phyloP scores from a whole-genome alignment of 306 rosid genomes.

The Cyclanthera cordifolia region DNA sequence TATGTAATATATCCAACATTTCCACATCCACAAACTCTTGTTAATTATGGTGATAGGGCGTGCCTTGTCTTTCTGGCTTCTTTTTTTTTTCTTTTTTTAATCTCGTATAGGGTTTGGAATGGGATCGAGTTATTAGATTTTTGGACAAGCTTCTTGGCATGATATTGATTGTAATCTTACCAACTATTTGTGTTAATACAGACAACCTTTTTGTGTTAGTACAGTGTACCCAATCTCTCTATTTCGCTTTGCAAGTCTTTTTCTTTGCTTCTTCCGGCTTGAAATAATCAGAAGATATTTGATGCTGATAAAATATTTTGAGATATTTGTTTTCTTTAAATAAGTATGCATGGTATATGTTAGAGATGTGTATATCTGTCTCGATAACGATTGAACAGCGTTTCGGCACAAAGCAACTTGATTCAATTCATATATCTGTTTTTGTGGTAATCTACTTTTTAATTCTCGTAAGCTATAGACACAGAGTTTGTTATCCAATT shows the following conservation, averaged over 20 bases:
- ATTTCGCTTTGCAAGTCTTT: background rate
- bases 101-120: too few species aligned
- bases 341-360: background rate
- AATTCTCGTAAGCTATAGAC: background rate
- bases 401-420: background rate
- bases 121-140: background rate
- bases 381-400: background rate
- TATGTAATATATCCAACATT: background rate
- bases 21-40: background rate
- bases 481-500: background rate
- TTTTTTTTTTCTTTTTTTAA: too few species aligned
- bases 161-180: constrained; percentile 1
- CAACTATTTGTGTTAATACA: constrained; percentile 12
- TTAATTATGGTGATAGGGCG: background rate
- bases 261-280: background rate
- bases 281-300: background rate
- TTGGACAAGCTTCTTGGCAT: background rate
- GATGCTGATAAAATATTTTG: background rate
- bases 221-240: too few species aligned
- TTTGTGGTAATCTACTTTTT: background rate
- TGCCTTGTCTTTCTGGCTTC: too few species aligned
- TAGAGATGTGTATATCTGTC: background rate
- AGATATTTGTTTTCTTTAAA: background rate
- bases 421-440: background rate
- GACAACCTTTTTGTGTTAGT: background rate